Base-by-base conservation (phyloP, 805 yeast species). In the Candida schatavii region DNA sequence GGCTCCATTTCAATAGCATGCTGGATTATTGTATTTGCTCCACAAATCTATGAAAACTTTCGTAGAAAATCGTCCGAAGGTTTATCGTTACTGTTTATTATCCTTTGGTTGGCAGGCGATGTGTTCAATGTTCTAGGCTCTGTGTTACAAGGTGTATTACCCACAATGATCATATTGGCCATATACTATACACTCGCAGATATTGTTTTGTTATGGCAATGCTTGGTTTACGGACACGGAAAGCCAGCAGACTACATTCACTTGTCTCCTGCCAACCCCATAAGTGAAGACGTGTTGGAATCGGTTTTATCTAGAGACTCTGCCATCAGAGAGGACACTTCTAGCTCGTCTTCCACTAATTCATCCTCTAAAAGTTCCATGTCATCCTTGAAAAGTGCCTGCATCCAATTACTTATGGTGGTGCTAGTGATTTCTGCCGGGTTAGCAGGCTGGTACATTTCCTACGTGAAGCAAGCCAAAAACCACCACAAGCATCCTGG, bases 1-100 rank as follows among this genome's bases (percentile, higher is more conserved):
- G 87, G 85, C 45, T 88, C 96, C 10, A 88, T 93, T 27, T 91
- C 98, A 15, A 78, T 91, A 36, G 96, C 97, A 13, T 93, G 97
- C 61, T 91, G 99, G 99, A 84, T 93, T 45, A 90, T 93, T 37
- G 99, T 91, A 14, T 91, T 93, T 71, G 95, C 96, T 29, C 98
- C 98, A 9, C 98, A 91, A 59, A 85, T 93, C 35, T 90, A 88
- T 62, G 97, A 93, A 58, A 91, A 90, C 50, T 89, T 87, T 56
- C 74, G 75, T 46, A 70, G 98, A 56, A 83, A 87, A 61, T 81
- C 89, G 27, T 81, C 96, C 5, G 97, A 93, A 42, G 97, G 98
- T 4, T 74, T 93, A 15, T 89, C 97, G 5, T 64, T 90, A 30
- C 70, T 86, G 47, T 93, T 93, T 62, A 87, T 93, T 17, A 76